Evolutionary conservation across 371 early-diverging fungal species (phyloP), one percentile per base, ranked within the genome.

Genomic region (Choanephora cucurbitarum): DNA sequence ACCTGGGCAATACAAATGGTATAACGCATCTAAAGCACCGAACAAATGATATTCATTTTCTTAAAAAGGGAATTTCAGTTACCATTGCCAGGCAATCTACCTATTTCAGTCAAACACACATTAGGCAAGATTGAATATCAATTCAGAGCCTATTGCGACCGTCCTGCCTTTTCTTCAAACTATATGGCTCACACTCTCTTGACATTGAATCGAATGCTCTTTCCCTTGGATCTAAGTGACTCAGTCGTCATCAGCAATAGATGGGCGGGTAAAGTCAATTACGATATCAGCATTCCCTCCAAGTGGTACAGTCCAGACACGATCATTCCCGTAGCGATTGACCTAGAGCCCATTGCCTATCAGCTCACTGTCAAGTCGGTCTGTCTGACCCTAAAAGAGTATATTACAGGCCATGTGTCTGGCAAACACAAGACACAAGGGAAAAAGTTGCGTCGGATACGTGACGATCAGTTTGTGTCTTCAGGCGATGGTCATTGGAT

Each of bases 81-180:
- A 28, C 64, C 67, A 7, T 34, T 79, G 21, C 74, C 76, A n/a
- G 67, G 73, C 19, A 44, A 67, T 52, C 40, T 74, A 23, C 80
- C 77, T 8, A 67, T 72, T 39, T 60, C 72, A 3, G 62, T 79
- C 13, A 52, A 72, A 14, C 63, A 68, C 32, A 60, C 60, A 21
- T 56, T 68, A 46, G 64, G 62, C 11, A 50, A 61, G 44, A 66
- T 75, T 2, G 22, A 24, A 2, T 75, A 72, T 43, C 51, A 47
- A 17, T 57, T 75, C 32, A 66, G 67, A 44, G 75, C 75, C 17
- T 53, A 61, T 15, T 70, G 66, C 14, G 75, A 75, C 32, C 58
- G 75, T 39, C 68, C 75, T 3, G 59, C 57, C 1, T 72, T 72
- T 40, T 60, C 60, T 1, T 62, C 52, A 47, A 67, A 75, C 47